Percentiles rank a stretch among this genome's conserved stretches.
Evolutionary conservation across 2,329 filamentous ascomycete genomes (phyloP).

Genomic region (Esteya vermicola): DNA sequence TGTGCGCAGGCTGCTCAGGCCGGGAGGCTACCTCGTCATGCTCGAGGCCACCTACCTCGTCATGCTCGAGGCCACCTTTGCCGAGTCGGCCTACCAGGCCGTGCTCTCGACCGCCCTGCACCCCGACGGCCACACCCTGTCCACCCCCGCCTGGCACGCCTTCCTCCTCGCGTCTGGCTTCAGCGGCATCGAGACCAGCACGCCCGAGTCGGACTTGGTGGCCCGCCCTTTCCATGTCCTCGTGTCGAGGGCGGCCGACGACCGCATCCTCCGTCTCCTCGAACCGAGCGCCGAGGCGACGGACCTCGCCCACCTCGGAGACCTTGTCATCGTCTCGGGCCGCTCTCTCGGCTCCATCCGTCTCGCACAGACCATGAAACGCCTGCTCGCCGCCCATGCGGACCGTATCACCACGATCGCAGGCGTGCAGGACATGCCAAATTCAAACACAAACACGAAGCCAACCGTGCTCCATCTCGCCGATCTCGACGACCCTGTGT

Average conservation of each 20-base stretch:
- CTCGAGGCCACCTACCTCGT: neutral
- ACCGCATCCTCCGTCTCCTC: slow-evolving; percentile 10
- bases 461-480: slow-evolving; percentile 3
- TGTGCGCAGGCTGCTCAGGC: neutral
- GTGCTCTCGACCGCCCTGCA: too few species aligned
- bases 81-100: too few species aligned
- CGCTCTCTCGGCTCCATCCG: too few species aligned
- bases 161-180: neutral
- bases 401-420: too few species aligned
- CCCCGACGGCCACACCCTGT: too few species aligned
- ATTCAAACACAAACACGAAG: neutral
- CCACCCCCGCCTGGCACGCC: neutral
- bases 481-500: slow-evolving; percentile 14
- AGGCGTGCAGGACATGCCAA: too few species aligned
- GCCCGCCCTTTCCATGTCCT: neutral
- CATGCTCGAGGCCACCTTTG: neutral
- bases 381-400: too few species aligned
- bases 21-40: neutral
- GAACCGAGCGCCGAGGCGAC: too few species aligned
- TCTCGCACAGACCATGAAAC: too few species aligned
- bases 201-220: too few species aligned
- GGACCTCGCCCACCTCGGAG: too few species aligned
- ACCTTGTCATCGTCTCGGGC: too few species aligned
- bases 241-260: slow-evolving; percentile 10
- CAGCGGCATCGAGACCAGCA: neutral